Base-by-base conservation (phyloP, 2,329 filamentous ascomycete genomes). In the Exophiala dermatitidis region DNA sequence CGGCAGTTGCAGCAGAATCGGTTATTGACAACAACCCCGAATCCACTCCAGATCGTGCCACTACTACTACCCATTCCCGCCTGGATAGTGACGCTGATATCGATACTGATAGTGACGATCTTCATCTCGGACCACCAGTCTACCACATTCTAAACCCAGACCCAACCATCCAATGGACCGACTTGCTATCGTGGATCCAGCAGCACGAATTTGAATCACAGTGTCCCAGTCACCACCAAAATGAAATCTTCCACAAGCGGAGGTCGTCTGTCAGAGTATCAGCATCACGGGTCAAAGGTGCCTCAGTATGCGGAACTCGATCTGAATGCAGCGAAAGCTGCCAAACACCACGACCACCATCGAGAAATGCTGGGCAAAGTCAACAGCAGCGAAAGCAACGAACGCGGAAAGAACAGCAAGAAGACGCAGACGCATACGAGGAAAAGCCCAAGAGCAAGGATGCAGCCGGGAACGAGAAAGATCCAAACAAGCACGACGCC, bases 111-210 rank as follows among this genome's bases (percentile, higher is more conserved):
- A 37, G 4, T 19, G 8, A 44, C 33, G n/a, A 41, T 6, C n/a
- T 10, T 29, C n/a, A 30, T 19, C 31, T 42, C 6, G 33, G 37
- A 10, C n/a, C 51, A 2, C 19, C 38, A 1, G 71, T 80, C 3
- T 75, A 73, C 53, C 76, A 81, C 62, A 66, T 80, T 2, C 58
- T 79, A 30, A 80, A 78, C 54, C 68, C 72, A 30, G 67, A 75
- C 28, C 53, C 52, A 9, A n/a, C 37, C 5, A 38, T 50, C 0
- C 47, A 47, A 0, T 58, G 56, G 56, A 47, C 46, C 28, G 41
- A 49, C 34, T 46, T 58, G 2, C 40, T 55, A 8, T 1, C 9
- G n/a, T 53, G 56, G 48, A 41, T 55, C 5, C 28, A 34, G 12
- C n/a, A 6, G 8, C 29, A 41, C 4, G 31, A 48, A 2, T 34